phyloP scores from a whole-genome alignment of 2,329 filamentous ascomycete species.

The Paraphaeosphaeria minitans region DNA sequence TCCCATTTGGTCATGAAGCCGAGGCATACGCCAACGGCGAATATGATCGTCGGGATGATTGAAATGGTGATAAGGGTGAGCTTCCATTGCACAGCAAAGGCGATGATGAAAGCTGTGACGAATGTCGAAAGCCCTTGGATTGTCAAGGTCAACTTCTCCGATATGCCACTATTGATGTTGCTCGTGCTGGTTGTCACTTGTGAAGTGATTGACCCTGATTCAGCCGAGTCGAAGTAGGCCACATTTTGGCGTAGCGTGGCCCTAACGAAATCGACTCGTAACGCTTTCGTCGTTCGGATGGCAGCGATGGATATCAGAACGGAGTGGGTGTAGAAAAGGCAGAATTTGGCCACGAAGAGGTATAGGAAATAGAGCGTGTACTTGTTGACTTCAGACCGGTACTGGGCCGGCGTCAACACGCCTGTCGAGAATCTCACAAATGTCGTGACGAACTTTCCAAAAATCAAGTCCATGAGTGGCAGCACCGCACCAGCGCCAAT shows the following conservation, averaged over 20 bases:
- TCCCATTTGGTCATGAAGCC: slow-evolving; percentile 46
- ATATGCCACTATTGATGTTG: slow-evolving; percentile 86
- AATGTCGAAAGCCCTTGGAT: slow-evolving; percentile 60
- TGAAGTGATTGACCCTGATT: slow-evolving; percentile 90
- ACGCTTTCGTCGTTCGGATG: slow-evolving; percentile 56
- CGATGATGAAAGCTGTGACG: slow-evolving; percentile 83
- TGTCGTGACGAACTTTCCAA: slow-evolving; percentile 55
- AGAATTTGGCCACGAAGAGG: slow-evolving; percentile 70
- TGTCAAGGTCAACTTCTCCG: slow-evolving; percentile 50
- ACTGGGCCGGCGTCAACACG: slow-evolving; percentile 37
- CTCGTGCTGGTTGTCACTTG: slow-evolving; percentile 95
- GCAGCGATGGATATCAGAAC: slow-evolving; percentile 56
- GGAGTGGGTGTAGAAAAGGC: slow-evolving; percentile 60
- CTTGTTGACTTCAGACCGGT: slow-evolving; percentile 46
- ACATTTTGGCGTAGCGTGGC: slow-evolving; percentile 60
- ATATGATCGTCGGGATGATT: slow-evolving; percentile 53
- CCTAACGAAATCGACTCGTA: slow-evolving; percentile 66
- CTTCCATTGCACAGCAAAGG: slow-evolving; percentile 91
- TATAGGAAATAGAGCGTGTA: slow-evolving; percentile 69
- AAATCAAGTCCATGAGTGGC: slow-evolving; percentile 59
- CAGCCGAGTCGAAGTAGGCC: slow-evolving; percentile 72
- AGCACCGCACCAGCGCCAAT: slow-evolving; percentile 53
- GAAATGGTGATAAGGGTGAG: slow-evolving; percentile 75
- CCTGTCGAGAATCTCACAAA: slow-evolving; percentile 53
- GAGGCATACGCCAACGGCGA: slow-evolving; percentile 38